Evolutionary conservation across 2,329 filamentous ascomycete species (phyloP).

Genomic region (Fusarium virguliforme): DNA sequence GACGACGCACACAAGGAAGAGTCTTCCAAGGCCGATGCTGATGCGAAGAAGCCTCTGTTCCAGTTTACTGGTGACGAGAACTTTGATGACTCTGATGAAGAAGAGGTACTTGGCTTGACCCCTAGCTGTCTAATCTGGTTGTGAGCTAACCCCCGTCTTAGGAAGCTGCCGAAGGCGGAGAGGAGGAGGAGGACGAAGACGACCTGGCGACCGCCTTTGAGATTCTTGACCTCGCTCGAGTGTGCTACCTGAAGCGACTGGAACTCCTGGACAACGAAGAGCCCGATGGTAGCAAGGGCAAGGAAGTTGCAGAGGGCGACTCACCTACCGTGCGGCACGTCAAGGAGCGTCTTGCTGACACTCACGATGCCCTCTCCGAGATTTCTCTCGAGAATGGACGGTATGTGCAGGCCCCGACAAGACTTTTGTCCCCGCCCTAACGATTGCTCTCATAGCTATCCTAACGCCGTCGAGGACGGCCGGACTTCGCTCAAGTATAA

Average conservation of each 20-base stretch:
- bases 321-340: constrained; percentile 69
- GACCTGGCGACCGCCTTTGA: constrained; percentile 87
- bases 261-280: constrained; percentile 57
- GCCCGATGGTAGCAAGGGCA: constrained; percentile 60
- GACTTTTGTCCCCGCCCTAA: constrained; percentile 9
- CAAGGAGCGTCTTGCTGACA: constrained; percentile 91
- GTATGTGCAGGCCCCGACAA: constrained; percentile 55
- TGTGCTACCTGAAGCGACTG: constrained; percentile 73
- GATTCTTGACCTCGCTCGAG: constrained; percentile 84
- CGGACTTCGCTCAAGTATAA: constrained; percentile 85
- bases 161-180: constrained; percentile 59
- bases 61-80: constrained; percentile 96
- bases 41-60: constrained; percentile 82
- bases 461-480: constrained; percentile 88
- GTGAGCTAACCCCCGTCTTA: constrained; percentile 32
- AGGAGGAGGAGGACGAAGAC: constrained; percentile 75
- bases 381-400: constrained; percentile 98
- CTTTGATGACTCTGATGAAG: constrained; percentile 86
- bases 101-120: constrained; percentile 63
- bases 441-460: constrained; percentile 70
- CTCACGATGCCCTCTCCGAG: constrained; percentile 93
- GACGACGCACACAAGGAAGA: constrained; percentile 60
- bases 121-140: neutral
- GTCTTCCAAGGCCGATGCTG: constrained; percentile 55
- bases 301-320: constrained; percentile 60